A percentile compares a stretch with the other conserved stretches of the same genome.
Evolutionary conservation across 805 yeast genomes (phyloP).

Genomic region (Kuraishia capsulata): DNA sequence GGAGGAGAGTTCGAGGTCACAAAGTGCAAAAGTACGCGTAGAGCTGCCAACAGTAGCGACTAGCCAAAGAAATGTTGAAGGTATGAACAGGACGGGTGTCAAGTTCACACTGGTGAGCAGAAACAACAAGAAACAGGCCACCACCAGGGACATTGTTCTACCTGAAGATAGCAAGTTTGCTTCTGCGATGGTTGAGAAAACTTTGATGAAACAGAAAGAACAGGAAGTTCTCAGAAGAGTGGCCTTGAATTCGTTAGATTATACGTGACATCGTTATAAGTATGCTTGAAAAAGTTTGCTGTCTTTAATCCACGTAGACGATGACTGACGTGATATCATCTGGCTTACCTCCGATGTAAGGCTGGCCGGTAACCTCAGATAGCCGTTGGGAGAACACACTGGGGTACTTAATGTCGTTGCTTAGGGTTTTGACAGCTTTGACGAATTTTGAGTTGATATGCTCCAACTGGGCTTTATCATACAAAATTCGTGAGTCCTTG

Average conservation of each 20-base stretch:
- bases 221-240: conserved; percentile 5
- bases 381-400: conserved; percentile 83
- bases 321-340: conserved; percentile 87
- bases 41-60: too few relatives aligned
- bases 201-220: too few relatives aligned
- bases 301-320: conserved; percentile 40
- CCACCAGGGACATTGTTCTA: too few relatives aligned
- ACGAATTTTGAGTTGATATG: conserved; percentile 50
- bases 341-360: conserved; percentile 85
- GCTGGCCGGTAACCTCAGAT: conserved; percentile 53
- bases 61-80: too few relatives aligned
- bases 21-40: conserved; percentile 19
- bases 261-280: neutral
- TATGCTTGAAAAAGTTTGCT: too few relatives aligned
- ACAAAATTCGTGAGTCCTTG: too few relatives aligned
- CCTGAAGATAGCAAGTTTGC: too few relatives aligned
- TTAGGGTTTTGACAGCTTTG: conserved; percentile 52
- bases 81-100: too few relatives aligned
- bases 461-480: conserved; percentile 26
- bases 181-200: too few relatives aligned
- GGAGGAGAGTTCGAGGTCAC: conserved; percentile 38
- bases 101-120: conserved; percentile 47
- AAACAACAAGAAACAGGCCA: too few relatives aligned
- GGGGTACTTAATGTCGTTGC: conserved; percentile 65
- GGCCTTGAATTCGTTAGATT: neutral